Base-by-base conservation (phyloP, 352 stramenopile species). In the Pythium angustatum region DNA sequence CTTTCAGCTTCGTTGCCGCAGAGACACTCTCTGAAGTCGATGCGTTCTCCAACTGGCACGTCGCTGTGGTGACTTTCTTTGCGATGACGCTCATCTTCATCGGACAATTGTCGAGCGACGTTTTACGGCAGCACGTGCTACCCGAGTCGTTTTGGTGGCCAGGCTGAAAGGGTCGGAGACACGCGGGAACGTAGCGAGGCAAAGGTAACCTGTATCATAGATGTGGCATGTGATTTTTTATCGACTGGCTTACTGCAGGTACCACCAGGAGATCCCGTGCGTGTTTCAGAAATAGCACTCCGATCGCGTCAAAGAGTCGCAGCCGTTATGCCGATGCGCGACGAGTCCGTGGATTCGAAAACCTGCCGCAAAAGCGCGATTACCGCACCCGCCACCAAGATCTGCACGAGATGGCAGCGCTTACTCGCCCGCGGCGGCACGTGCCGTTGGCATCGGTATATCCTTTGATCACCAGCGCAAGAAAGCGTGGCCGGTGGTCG, bases 51-150 rank as follows among this genome's bases (percentile, higher is more conserved):
- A 81, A 83, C 60, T 92, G 83, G 84, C 81, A 93, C 47, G 59
- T 93, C 21, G 82, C 79, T 17, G 63, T 87, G 17, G 83, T 91
- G 33, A 81, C 78, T 10, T 95, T 95, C 51, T 76, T 78, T 43
- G 79, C 84, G 6, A 95, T 93, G 84, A 88, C 80, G 22, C 72
- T 95, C 22, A 92, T 93, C 64, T 95, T 91, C 51, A 88, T 93
- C 49, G 86, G 84, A 44, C 86, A 95, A 73, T 85, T 88, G 57
- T 83, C 74, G 12, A 93, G 82, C 51, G 84, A 90, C 50, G 47
- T 90, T 28, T 73, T 91, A 60, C 73, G 80, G 17, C 64, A 72
- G 34, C 85, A 90, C 49, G 66, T 90, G 24, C 56, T 90, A n/a
- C 81, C 81, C 21, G 59, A 73, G 36, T 88, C 75, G 66, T 90